Conservation (phyloP, 2,329 filamentous ascomycete species). For the Tolypocladium endophyticum region DNA sequence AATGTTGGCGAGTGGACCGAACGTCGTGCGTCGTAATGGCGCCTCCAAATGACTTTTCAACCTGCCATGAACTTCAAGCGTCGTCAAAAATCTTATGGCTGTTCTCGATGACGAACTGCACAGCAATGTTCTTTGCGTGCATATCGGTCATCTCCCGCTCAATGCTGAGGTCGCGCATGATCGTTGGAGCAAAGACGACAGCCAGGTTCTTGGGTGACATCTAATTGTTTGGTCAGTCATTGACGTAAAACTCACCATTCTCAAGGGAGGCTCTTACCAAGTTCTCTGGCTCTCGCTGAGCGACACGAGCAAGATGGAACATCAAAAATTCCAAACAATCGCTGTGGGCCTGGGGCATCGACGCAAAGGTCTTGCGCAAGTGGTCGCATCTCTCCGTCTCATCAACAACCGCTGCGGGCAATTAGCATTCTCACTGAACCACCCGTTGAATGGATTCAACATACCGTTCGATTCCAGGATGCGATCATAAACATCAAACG, state of each 20-base stretch:
- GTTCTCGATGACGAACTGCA: slow-evolving; percentile 90
- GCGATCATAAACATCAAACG: slow-evolving; percentile 83
- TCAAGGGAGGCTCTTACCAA: slow-evolving; percentile 42
- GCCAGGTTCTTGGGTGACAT: slow-evolving; percentile 96
- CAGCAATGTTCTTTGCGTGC: slow-evolving; percentile 80
- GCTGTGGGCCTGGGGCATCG: slow-evolving; percentile 72
- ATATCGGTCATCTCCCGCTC: slow-evolving; percentile 96
- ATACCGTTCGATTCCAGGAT: slow-evolving; percentile 71
- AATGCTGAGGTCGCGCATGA: slow-evolving; percentile 84
- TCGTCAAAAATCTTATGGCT: slow-evolving; percentile 69
- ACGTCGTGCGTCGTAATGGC: background rate
- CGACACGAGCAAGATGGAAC: slow-evolving; percentile 84
- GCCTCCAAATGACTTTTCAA: background rate
- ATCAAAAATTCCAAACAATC: slow-evolving; percentile 90
- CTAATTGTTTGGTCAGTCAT: slow-evolving; percentile 26
- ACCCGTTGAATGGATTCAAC: slow-evolving; percentile 16
- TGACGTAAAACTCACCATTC: background rate
- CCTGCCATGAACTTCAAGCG: slow-evolving; percentile 6
- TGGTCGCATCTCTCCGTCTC: slow-evolving; percentile 58
- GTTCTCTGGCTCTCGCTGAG: slow-evolving; percentile 73
- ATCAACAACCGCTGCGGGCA: slow-evolving; percentile 47
- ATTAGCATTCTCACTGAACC: background rate
- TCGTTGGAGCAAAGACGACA: slow-evolving; percentile 94
- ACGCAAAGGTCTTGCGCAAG: slow-evolving; percentile 62
- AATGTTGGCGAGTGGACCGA: background rate